Conservation (phyloP, 202 grass and related monocot genomes). For the Panicum virgatum region DNA sequence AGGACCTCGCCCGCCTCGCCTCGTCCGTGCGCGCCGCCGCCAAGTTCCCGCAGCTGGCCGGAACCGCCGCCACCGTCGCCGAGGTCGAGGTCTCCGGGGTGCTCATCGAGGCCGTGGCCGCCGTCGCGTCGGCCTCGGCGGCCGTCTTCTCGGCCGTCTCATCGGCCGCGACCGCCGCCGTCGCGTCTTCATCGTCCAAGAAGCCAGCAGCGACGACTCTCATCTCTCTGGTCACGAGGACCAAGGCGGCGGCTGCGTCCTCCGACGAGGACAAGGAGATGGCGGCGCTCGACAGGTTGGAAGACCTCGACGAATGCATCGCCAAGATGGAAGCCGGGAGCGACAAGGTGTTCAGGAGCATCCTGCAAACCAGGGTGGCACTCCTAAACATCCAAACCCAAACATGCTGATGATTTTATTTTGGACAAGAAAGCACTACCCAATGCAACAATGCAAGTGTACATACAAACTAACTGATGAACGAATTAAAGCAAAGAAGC, state of each 20-base stretch:
- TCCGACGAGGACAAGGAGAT: slow-evolving; percentile 42
- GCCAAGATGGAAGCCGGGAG: slow-evolving; percentile 45
- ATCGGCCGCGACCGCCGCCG: background rate
- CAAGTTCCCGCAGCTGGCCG: background rate
- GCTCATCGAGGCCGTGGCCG: slow-evolving; percentile 33
- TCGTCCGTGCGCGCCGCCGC: slow-evolving; percentile 29
- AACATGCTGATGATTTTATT: background rate
- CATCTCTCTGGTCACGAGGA: slow-evolving; percentile 36
- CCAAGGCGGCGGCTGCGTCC: background rate
- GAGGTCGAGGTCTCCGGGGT: background rate
- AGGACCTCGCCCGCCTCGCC: slow-evolving; percentile 44
- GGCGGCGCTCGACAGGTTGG: slow-evolving; percentile 31
- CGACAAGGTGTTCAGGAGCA: slow-evolving; percentile 55
- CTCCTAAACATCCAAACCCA: slow-evolving; percentile 63
- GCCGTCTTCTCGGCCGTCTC: slow-evolving; percentile 46
- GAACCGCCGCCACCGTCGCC: background rate
- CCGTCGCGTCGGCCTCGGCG: slow-evolving; percentile 42
- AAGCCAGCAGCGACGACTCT: background rate
- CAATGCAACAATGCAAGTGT: slow-evolving; percentile 8
- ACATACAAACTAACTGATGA: slow-evolving; percentile 12
- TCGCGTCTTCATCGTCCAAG: slow-evolving; percentile 19
- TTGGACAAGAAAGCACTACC: background rate
- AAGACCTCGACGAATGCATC: slow-evolving; percentile 47
- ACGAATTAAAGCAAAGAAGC: background rate
- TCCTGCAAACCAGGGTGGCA: slow-evolving; percentile 54